A percentile compares a stretch with the other conserved stretches of the same genome.
phyloP scores from a whole-genome alignment of 768 basidiomycete species.

The Termitomyces sp. region DNA sequence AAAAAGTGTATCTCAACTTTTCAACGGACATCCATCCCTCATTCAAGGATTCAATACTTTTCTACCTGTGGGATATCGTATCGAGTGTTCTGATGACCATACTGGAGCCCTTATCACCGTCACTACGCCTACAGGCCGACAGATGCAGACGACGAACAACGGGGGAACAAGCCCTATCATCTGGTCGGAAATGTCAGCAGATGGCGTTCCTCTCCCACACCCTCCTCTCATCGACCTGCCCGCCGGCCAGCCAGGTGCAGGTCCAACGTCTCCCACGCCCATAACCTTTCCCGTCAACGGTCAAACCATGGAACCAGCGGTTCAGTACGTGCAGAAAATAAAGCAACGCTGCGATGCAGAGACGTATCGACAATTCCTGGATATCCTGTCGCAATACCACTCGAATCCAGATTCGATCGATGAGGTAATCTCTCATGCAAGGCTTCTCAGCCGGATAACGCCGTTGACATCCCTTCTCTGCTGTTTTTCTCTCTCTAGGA shows the following conservation, averaged over 20 bases:
- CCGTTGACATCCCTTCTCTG: slow-evolving; percentile 4
- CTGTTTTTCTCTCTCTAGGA: slow-evolving; percentile 29
- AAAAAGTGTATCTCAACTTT: slow-evolving; percentile 88
- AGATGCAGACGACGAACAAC: slow-evolving; percentile 49
- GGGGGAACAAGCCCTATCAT: slow-evolving; percentile 31
- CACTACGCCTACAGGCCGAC: slow-evolving; percentile 67
- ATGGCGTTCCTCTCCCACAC: slow-evolving; percentile 11
- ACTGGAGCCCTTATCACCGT: slow-evolving; percentile 67
- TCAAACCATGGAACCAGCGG: slow-evolving; percentile 66
- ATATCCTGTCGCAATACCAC: slow-evolving; percentile 64
- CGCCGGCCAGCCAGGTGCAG: slow-evolving; percentile 1
- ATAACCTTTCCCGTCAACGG: slow-evolving; percentile 29
- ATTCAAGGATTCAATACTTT: slow-evolving; percentile 99
- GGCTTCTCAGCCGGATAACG: slow-evolving; percentile 8
- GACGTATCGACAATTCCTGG: slow-evolving; percentile 75
- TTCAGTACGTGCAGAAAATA: slow-evolving; percentile 95
- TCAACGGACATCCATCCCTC: slow-evolving; percentile 82
- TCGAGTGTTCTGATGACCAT: slow-evolving; percentile 74
- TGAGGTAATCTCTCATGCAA: slow-evolving; percentile 35
- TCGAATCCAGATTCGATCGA: slow-evolving; percentile 54
- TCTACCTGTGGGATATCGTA: slow-evolving; percentile 89
- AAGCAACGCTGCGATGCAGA: slow-evolving; percentile 91
- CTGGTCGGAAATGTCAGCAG: slow-evolving; percentile 26
- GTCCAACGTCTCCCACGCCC: slow-evolving; percentile 27
- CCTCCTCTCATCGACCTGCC: background rate